phyloP scores from a whole-genome alignment of 352 stramenopile species.

The Pythium pyrilobum region DNA sequence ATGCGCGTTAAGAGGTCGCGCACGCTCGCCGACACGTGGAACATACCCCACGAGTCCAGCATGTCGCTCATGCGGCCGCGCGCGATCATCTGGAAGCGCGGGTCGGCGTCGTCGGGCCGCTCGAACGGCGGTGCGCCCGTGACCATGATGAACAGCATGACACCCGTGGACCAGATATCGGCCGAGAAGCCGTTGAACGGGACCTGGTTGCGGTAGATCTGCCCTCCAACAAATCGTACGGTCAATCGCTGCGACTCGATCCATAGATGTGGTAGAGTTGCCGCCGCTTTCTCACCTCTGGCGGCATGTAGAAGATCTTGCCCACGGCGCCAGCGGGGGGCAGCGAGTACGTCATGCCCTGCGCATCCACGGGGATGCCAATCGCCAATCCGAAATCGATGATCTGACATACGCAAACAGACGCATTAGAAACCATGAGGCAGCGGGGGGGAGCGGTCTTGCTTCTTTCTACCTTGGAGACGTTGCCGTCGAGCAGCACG shows the following conservation, averaged over 20 bases:
- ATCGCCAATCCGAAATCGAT: conserved; percentile 86
- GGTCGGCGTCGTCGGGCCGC: conserved; percentile 70
- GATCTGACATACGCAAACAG: conserved; percentile 45
- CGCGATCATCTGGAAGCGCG: conserved; percentile 84
- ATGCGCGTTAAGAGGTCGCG: conserved; percentile 74
- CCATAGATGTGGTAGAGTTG: no score
- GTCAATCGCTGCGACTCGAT: background rate
- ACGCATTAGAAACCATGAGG: no score
- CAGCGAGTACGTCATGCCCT: conserved; percentile 84
- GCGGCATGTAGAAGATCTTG: conserved; percentile 90
- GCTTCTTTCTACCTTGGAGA: conserved; percentile 54
- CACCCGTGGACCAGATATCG: conserved; percentile 92
- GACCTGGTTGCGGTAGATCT: conserved; percentile 89
- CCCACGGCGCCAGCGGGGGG: conserved; percentile 73
- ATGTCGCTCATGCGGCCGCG: conserved; percentile 75
- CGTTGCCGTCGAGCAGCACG: conserved; percentile 76
- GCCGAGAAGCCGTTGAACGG: conserved; percentile 89
- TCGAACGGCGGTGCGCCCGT: conserved; percentile 91
- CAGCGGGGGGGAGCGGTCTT: background rate
- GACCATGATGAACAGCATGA: conserved; percentile 95
- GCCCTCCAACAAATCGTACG: background rate
- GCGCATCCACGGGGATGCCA: conserved; percentile 75
- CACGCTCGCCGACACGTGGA: conserved; percentile 64
- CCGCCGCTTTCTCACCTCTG: conserved; percentile 70
- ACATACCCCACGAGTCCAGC: conserved; percentile 85